Evolutionary conservation across 2,329 filamentous ascomycete species (phyloP), one percentile per base, ranked within the genome.

Genomic region (Tolypocladium inflatum): DNA sequence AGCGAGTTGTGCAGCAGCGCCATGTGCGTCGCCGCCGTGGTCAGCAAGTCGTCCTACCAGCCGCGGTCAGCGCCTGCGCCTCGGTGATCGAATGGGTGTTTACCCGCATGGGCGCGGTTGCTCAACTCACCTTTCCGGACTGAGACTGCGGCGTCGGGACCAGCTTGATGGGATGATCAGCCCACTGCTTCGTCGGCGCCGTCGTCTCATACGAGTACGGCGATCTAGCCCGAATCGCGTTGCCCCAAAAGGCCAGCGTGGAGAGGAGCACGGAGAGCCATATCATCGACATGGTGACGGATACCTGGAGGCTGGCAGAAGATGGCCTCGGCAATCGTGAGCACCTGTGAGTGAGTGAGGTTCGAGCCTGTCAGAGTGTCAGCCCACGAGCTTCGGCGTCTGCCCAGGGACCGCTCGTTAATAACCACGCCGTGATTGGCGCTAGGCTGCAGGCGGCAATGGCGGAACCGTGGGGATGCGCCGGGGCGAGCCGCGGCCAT

Each of bases 1-100:
- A 87, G 80, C 58, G 79, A 73, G 64, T 87, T 87, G 74, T 87
- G 83, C 55, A 84, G 72, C 55, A 85, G 68, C 3, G 78, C 76
- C 83, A 85, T 86, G 69, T 86, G 80, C 19, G 81, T 83, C 0
- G 83, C 82, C 26, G 80, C 80, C 0, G 75, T 76, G 1, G 80
- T 83, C 68, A 84, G 85, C 62, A 83, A 74, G 64, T 85, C 81
- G 42, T 78, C 79, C 78, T 82, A 60, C 26, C 17, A 37, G n/a
- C 9, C 21, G 33, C 13, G 4, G 50, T 55, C n/a, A 23, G 43
- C 50, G 33, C 23, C 10, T 19, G 37, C 42, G 17, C 11, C 26
- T 17, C 38, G 1, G 15, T 50, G n/a, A 55, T n/a, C 33, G 17
- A 35, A 35, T 9, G 19, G 30, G 30, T 13, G 19, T 17, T 1